Evolutionary conservation across 2,329 filamentous ascomycete species (phyloP).

Genomic region (Rhynchosporium secalis): DNA sequence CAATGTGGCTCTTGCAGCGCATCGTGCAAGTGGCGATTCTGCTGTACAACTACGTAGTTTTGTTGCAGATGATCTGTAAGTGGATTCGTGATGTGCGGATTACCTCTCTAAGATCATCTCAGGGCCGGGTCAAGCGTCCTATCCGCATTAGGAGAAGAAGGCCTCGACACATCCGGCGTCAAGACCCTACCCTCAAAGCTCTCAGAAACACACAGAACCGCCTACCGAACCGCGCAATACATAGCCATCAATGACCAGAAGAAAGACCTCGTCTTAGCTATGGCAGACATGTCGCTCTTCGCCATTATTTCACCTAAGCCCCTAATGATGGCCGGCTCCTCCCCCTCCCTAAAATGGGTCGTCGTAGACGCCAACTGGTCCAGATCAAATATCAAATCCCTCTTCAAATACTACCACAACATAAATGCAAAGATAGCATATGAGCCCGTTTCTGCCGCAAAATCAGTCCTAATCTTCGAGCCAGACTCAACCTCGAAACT

Average conservation of each 20-base stretch:
- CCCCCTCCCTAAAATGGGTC: constrained; percentile 58
- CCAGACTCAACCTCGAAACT: constrained; percentile 25
- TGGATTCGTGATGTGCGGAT: background rate
- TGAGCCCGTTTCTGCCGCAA: constrained; percentile 85
- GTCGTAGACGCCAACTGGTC: constrained; percentile 89
- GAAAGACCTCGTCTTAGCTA: constrained; percentile 84
- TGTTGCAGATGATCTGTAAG: constrained; percentile 74
- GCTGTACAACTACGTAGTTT: constrained; percentile 75
- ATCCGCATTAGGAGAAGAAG: constrained; percentile 60
- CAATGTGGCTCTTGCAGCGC: constrained; percentile 85
- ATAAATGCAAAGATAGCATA: constrained; percentile 66
- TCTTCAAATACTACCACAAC: constrained; percentile 62
- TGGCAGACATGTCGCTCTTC: constrained; percentile 81
- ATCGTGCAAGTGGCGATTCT: constrained; percentile 59
- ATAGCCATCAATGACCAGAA: constrained; percentile 82
- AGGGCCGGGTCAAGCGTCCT: constrained; percentile 74
- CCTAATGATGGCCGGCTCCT: background rate
- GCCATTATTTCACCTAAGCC: constrained; percentile 50
- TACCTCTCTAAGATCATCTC: constrained; percentile 9
- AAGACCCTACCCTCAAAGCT: constrained; percentile 10
- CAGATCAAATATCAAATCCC: constrained; percentile 61
- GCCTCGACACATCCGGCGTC: constrained; percentile 65
- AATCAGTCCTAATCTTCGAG: constrained; percentile 68
- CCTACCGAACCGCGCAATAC: constrained; percentile 79
- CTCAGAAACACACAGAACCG: background rate